Evolutionary conservation across 768 basidiomycete species (phyloP), one percentile per base, ranked within the genome.

Genomic region (Suillus tomentosus): DNA sequence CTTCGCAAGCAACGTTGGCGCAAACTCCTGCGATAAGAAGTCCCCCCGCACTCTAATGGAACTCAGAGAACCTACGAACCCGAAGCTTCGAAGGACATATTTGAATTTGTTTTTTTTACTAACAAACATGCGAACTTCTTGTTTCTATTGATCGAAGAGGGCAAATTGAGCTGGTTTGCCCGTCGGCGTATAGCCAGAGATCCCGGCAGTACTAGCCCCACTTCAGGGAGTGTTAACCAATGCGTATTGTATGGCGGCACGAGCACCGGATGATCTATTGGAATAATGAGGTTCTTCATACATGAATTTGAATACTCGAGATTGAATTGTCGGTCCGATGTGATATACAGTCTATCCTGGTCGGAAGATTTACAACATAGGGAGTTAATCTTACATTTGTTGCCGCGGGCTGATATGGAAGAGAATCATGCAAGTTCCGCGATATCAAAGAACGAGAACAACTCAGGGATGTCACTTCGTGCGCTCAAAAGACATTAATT

Each of bases 271-370:
- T 34, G 27, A 34, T 27, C 27, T 51, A 17, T 47, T n/a, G n/a
- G 2, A 53, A 34, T 10, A 53, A 34, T 10, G 19, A 19, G 17
- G 17, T 54, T 36, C 31, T 34, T 19, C 31, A 34, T 54, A 13
- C 10, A 19, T 53, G 11, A 54, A 54, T 54, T 36, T n/a, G 53
- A 11, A 54, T 34, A 54, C 19, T 54, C 19, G 1, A 34, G n/a
- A 15, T 22, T 39, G 36, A 19, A 24, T 8, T 27, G 10, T 27
- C 24, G 39, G 39, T 17, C 56, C 39, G 53, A 40, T 55, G 31
- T 2, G 14, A 60, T 9, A 14, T 53, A 53, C 40, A 48, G 31
- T 17, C 62, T 68, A 80, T 84, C 76, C 82, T 85, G 2, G 86
- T 84, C 36, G 36, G 36, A 37, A 37, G 8, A 27, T 19, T 39